Evolutionary conservation across 2,329 filamentous ascomycete species (phyloP), one percentile per base, ranked within the genome.

Genomic region (Pestalotiopsis sp.): DNA sequence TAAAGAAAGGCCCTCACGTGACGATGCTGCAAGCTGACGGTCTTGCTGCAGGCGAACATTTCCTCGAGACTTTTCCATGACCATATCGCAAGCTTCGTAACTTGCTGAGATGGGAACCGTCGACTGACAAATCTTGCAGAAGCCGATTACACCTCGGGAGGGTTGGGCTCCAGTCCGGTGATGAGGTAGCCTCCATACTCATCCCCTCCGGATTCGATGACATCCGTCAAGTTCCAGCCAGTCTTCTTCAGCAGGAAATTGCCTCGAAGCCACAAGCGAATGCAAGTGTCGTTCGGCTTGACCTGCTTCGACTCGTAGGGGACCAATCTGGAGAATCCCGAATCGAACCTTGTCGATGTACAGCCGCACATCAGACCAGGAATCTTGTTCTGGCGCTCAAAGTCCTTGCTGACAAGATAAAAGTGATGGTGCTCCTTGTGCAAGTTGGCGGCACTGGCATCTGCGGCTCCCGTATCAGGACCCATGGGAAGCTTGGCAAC

Each of bases 301-400:
- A 76, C 77, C 73, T 86, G 83, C 66, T 82, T 82, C 38, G 81
- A 84, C 72, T 84, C 80, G 65, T 80, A 77, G 0, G 84, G 83
- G 1, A 85, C 83, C 6, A 85, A 76, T 67, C 81, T 83, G 66
- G 83, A 82, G 69, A 84, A 84, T 67, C 83, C 81, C 69, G 78
- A 80, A 71, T 85, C 83, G 11, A 85, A 74, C 2, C 77, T 73
- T 31, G 81, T 84, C 2, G 79, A 78, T n/a, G 84, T 80, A 71
- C 83, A 85, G 4, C 77, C 77, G 72, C 83, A 85, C 4, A 74
- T 65, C 4, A 73, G 72, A 9, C 74, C 72, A 1, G 75, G 75
- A 52, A 78, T 76, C 52, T 73, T 71, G n/a, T 74, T 76, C 70
- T 84, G 81, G 38, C 77, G 76, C 41, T 75, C 69, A 41, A 85